Percentiles rank a stretch among this genome's conserved stretches.
Evolutionary conservation across 164 flowering plant genomes (phyloP).

Genomic region (Liquidambar formosana): DNA sequence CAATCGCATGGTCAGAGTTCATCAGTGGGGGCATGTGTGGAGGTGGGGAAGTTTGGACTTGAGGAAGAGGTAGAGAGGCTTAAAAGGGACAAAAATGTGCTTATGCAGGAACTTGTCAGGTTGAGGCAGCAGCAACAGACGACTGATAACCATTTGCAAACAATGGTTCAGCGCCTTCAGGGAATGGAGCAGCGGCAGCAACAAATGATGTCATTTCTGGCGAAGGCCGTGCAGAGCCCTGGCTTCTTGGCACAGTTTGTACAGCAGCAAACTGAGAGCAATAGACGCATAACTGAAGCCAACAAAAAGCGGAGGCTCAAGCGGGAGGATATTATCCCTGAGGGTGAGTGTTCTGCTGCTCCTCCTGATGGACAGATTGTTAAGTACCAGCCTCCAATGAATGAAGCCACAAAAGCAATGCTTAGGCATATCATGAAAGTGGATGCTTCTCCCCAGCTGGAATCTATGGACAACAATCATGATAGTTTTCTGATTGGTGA

Average conservation of each 20-base stretch:
- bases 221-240: slow-evolving; percentile 92
- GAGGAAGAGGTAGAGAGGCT: slow-evolving; percentile 96
- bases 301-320: slow-evolving; percentile 82
- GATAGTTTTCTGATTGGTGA: slow-evolving; percentile 37
- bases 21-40: slow-evolving; percentile 86
- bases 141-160: slow-evolving; percentile 84
- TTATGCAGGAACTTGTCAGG: slow-evolving; percentile 94
- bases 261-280: slow-evolving; percentile 84
- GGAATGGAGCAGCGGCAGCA: slow-evolving; percentile 98
- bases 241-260: slow-evolving; percentile 88
- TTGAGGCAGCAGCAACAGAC: slow-evolving; percentile 93
- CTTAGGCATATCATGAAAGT: slow-evolving; percentile 61
- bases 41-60: slow-evolving; percentile 95
- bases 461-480: slow-evolving; percentile 29
- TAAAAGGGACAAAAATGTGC: slow-evolving; percentile 92
- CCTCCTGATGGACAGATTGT: slow-evolving; percentile 76
- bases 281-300: slow-evolving; percentile 56
- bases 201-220: slow-evolving; percentile 98
- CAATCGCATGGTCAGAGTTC: slow-evolving; percentile 63
- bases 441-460: slow-evolving; percentile 49
- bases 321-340: slow-evolving; percentile 53
- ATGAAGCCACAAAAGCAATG: slow-evolving; percentile 81
- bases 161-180: slow-evolving; percentile 83
- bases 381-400: slow-evolving; percentile 74
- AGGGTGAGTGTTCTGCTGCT: slow-evolving; percentile 26